phyloP scores from a whole-genome alignment of 148 eudicot species.

The Nyssa sinensis region DNA sequence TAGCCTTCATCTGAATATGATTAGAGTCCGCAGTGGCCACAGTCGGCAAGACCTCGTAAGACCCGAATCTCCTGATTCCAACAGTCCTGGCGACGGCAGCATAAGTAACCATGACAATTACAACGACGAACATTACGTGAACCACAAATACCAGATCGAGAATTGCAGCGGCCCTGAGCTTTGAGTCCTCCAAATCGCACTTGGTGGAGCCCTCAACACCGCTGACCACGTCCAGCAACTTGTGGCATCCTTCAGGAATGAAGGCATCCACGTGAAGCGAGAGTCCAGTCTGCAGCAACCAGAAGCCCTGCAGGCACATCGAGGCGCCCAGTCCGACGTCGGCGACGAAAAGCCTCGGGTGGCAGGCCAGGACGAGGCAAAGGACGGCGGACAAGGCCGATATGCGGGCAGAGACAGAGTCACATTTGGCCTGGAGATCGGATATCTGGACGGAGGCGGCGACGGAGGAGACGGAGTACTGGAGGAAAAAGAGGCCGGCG shows the following conservation, averaged over 20 bases:
- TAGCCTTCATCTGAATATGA: conserved; percentile 85
- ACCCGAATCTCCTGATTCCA: conserved; percentile 56
- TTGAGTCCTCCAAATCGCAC: conserved; percentile 81
- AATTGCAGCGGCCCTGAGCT: conserved; percentile 64
- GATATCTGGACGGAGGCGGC: conserved; percentile 44
- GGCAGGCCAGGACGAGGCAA: conserved; percentile 50
- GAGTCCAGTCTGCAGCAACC: conserved; percentile 72
- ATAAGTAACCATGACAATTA: conserved; percentile 50
- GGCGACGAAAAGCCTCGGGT: conserved; percentile 57
- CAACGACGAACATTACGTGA: conserved; percentile 56
- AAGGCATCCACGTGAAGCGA: conserved; percentile 80
- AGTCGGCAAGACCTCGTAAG: conserved; percentile 76
- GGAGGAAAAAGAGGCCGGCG: conserved; percentile 54
- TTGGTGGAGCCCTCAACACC: conserved; percentile 86
- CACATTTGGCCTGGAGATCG: conserved; percentile 56
- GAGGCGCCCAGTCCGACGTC: conserved; percentile 59
- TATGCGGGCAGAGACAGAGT: conserved; percentile 47
- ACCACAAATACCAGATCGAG: conserved; percentile 70
- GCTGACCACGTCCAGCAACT: conserved; percentile 63
- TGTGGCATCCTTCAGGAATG: conserved; percentile 85
- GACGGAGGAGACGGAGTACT: conserved; percentile 41
- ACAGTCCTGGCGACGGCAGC: conserved; percentile 43
- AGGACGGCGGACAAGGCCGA: conserved; percentile 51
- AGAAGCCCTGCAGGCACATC: conserved; percentile 59
- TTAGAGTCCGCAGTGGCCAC: conserved; percentile 29